Evolutionary conservation across 2,329 filamentous ascomycete species (phyloP), one percentile per base, ranked within the genome.

Genomic region (Gnomoniopsis smithogilvyi): DNA sequence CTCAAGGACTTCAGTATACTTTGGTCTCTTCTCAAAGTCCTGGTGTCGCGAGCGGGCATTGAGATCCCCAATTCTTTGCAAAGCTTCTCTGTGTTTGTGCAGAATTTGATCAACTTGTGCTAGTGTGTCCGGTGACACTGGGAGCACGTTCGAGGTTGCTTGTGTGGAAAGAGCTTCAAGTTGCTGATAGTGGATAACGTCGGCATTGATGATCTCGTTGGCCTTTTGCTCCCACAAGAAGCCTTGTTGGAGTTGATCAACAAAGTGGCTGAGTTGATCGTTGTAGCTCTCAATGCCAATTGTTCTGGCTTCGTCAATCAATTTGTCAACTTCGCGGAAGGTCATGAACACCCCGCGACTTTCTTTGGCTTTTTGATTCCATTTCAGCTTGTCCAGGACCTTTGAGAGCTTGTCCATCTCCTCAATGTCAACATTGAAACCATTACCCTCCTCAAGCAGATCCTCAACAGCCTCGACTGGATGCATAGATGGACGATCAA

Each of bases 71-170:
- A 99, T 96, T 67, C 93, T 89, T 17, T 90, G 88, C 69, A 97
- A 93, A 0, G 93, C 93, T 70, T 98, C 95, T 21, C 95, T 88
- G 72, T 99, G 95, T 74, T 97, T 98, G 72, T 92, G 92, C 59
- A 99, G 78, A 58, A 98, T 97, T 51, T 92, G 89, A 67, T 99
- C 95, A 26, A 99, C 91, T 10, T 86, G 83, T 8, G 86, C 84
- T 24, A 96, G 80, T 0, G 92, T 98, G 36, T 93, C 89, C 3
- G 86, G 78, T 1, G 90, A 90, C 21, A 98, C 93, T 0, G 95
- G 94, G 19, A 97, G 80, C 6, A 82, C 82, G 36, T 86, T 82
- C 30, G 71, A 79, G 59, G 81, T 77, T 1, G 93, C 93, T 74
- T 98, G 94, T 52, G 86, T 85, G 1, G 92, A 96, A 6, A 99